phyloP scores from a whole-genome alignment of 805 yeast species.

The Candida ficus region DNA sequence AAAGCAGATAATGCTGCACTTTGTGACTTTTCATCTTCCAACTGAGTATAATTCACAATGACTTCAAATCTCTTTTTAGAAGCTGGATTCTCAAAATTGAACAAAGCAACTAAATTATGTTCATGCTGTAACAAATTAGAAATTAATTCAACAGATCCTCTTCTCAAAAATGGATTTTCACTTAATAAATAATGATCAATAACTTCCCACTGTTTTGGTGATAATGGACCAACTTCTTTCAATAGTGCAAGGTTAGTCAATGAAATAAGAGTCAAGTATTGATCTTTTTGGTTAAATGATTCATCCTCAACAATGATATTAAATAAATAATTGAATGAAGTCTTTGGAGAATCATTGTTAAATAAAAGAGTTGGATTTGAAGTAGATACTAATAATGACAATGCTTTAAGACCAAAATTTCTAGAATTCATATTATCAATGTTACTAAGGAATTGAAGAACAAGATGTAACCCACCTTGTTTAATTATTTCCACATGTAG shows the following conservation, averaged over 20 bases:
- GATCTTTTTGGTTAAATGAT: slow-evolving; percentile 26
- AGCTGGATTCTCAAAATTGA: slow-evolving; percentile 41
- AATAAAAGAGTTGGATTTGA: slow-evolving; percentile 43
- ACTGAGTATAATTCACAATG: slow-evolving; percentile 34
- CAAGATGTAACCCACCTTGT: slow-evolving; percentile 42
- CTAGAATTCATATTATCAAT: slow-evolving; percentile 8
- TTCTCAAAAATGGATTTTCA: slow-evolving; percentile 44
- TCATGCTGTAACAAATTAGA: slow-evolving; percentile 50
- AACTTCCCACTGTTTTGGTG: slow-evolving; percentile 35
- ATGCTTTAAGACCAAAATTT: slow-evolving; percentile 33
- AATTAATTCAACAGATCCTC: slow-evolving; percentile 57
- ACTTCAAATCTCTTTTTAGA: slow-evolving; percentile 37
- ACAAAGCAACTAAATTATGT: slow-evolving; percentile 45
- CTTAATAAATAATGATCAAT: slow-evolving; percentile 41
- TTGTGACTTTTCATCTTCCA: slow-evolving; percentile 38
- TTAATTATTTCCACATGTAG: slow-evolving; percentile 29
- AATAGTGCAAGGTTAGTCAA: slow-evolving; percentile 57
- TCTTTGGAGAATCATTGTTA: slow-evolving; percentile 17
- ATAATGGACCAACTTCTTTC: slow-evolving; percentile 30
- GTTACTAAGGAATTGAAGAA: slow-evolving; percentile 24
- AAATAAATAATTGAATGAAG: slow-evolving; percentile 28
- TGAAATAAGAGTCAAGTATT: slow-evolving; percentile 55
- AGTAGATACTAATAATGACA: slow-evolving; percentile 39
- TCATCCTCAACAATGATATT: slow-evolving; percentile 30
- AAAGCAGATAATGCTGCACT: slow-evolving; percentile 34